phyloP scores from a whole-genome alignment of 1,284 basidiomycete genomes.

The Wallemia ichthyophaga region DNA sequence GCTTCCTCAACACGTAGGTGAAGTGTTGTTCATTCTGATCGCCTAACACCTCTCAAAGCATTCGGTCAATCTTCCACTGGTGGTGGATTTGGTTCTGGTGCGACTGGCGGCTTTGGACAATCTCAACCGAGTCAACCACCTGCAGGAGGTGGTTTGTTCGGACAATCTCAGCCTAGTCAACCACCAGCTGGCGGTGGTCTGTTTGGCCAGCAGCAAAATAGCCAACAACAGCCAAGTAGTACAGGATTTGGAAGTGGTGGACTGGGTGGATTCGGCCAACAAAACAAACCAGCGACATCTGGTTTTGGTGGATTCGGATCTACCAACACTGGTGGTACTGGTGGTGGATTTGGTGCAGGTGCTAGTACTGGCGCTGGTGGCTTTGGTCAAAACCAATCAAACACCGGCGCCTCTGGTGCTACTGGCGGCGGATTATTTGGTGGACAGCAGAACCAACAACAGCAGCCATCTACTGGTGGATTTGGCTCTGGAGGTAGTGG shows the following conservation, averaged over 20 bases:
- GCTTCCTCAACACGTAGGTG: neutral
- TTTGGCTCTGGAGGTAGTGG: conserved; percentile 9
- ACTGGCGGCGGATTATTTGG: conserved; percentile 21
- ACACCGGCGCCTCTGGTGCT: conserved; percentile 6
- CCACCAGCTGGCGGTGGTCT: neutral
- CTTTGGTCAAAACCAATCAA: neutral
- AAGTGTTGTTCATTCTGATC: neutral
- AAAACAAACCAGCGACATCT: neutral
- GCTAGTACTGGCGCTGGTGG: neutral
- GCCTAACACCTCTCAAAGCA: neutral
- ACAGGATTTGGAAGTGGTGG: neutral
- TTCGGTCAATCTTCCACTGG: neutral
- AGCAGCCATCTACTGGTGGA: conserved; percentile 8
- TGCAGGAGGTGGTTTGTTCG: neutral
- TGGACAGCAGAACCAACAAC: conserved; percentile 12
- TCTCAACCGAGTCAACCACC: neutral
- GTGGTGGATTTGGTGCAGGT: neutral
- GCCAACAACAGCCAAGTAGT: neutral
- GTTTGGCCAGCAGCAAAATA: neutral
- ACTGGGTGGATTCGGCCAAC: neutral
- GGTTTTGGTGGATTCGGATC: neutral
- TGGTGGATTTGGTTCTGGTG: neutral
- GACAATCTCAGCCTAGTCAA: neutral
- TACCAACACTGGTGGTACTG: neutral
- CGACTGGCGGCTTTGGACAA: neutral